Evolutionary conservation across 768 basidiomycete genomes (phyloP).

Genomic region (Termitomyces heimii): DNA sequence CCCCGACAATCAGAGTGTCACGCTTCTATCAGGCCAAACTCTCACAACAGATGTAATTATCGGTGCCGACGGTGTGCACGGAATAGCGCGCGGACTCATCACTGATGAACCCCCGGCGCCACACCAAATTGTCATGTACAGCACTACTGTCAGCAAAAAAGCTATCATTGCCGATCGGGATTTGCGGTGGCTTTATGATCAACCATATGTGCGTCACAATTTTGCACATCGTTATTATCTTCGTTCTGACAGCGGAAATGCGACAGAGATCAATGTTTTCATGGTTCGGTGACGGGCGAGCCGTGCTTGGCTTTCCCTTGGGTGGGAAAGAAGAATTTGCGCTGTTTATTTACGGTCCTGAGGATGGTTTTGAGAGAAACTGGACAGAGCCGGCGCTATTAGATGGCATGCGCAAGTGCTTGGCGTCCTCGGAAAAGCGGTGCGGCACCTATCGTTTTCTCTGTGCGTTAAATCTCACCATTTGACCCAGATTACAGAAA

Average conservation of each 20-base stretch:
- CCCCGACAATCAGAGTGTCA: conserved; percentile 22
- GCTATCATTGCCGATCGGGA: conserved; percentile 34
- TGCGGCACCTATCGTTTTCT: conserved; percentile 11
- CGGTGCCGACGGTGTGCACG: conserved; percentile 48
- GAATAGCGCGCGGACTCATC: conserved; percentile 9
- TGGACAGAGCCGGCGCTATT: conserved; percentile 25
- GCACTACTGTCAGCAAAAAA: conserved; percentile 34
- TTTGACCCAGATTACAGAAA: not conserved
- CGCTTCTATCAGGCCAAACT: conserved; percentile 32
- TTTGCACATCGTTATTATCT: not conserved
- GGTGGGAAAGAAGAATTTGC: conserved; percentile 27
- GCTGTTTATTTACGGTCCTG: conserved; percentile 24
- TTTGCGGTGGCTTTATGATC: conserved; percentile 25
- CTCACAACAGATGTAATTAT: conserved; percentile 46
- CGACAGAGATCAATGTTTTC: conserved; percentile 23
- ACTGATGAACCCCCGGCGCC: conserved; percentile 13
- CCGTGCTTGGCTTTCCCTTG: conserved; percentile 26
- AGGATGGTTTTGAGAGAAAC: conserved; percentile 21
- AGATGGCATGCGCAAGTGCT: conserved; percentile 22
- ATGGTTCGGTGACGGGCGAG: conserved; percentile 29
- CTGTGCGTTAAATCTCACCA: not conserved
- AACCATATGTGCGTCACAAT: conserved; percentile 16
- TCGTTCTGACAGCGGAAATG: not conserved
- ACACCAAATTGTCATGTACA: conserved; percentile 34
- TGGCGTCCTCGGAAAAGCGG: conserved; percentile 32